Percentiles rank a stretch among this genome's conserved stretches.
Conservation (phyloP, 1,284 basidiomycete genomes). For the Microbotryum scabiosae region DNA sequence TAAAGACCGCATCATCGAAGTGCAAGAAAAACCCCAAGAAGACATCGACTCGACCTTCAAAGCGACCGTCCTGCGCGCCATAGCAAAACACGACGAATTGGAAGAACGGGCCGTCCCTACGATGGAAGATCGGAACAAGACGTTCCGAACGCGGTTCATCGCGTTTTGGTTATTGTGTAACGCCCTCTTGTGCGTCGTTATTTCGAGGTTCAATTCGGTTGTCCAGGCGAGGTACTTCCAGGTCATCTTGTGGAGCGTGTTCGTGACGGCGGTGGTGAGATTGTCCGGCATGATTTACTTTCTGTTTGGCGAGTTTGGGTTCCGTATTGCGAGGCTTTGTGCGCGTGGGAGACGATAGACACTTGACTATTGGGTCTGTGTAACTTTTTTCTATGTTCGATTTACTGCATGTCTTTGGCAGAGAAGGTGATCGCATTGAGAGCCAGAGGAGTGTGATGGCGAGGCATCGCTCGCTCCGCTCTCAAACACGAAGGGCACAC, state of each 20-base stretch:
- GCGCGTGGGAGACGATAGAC: too few relatives aligned
- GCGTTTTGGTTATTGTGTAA: too few relatives aligned
- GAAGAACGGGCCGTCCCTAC: slow-evolving; percentile 70
- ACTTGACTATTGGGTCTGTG: too few relatives aligned
- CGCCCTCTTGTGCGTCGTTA: slow-evolving; percentile 8
- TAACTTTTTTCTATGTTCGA: too few relatives aligned
- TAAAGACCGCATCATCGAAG: slow-evolving; percentile 69
- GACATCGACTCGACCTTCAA: slow-evolving; percentile 91
- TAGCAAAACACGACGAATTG: slow-evolving; percentile 66
- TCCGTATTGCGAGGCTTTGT: too few relatives aligned
- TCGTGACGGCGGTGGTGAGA: slow-evolving; percentile 66
- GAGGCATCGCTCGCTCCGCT: too few relatives aligned
- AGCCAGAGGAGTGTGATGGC: too few relatives aligned
- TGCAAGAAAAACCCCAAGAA: slow-evolving; percentile 52
- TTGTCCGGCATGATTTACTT: slow-evolving; percentile 46
- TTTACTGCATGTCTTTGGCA: too few relatives aligned
- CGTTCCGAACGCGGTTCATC: slow-evolving; percentile 63
- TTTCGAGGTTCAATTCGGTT: slow-evolving; percentile 17
- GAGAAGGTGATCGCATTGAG: too few relatives aligned
- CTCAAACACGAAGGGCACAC: too few relatives aligned
- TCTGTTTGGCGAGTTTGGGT: slow-evolving; percentile 15
- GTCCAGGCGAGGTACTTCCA: slow-evolving; percentile 55
- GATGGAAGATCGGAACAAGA: slow-evolving; percentile 76
- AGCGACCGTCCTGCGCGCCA: slow-evolving; percentile 82
- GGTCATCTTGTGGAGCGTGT: slow-evolving; percentile 82